Conservation (phyloP, 345 rosid genomes). For the Salix koriyanagi region DNA sequence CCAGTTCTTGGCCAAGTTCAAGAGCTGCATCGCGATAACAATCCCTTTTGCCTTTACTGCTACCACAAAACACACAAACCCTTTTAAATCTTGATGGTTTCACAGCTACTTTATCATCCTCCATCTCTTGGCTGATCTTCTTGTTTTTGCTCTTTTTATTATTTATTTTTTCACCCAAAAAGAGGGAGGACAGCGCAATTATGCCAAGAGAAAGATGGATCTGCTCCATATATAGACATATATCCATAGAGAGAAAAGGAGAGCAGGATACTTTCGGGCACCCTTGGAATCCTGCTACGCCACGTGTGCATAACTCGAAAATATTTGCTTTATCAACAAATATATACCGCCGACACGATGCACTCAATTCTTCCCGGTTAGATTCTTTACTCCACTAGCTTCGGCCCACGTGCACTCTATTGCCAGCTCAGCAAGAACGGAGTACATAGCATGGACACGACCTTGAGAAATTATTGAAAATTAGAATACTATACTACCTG, state of each 20-base stretch:
- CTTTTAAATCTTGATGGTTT: constrained; percentile 72
- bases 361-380: neutral
- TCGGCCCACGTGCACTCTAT: neutral
- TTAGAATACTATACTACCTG: neutral
- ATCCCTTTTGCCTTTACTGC: constrained; percentile 67
- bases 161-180: neutral
- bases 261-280: constrained; percentile 3
- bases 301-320: constrained; percentile 21
- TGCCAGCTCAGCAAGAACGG: neutral
- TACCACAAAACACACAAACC: constrained; percentile 91
- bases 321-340: constrained; percentile 8
- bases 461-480: neutral
- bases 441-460: neutral
- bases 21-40: constrained; percentile 76
- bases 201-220: constrained; percentile 18
- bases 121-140: constrained; percentile 11
- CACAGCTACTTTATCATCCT: constrained; percentile 19
- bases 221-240: constrained; percentile 20
- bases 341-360: constrained; percentile 27
- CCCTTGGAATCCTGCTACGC: constrained; percentile 21
- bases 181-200: constrained; percentile 8
- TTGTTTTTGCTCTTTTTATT: neutral
- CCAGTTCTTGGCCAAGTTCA: constrained; percentile 78
- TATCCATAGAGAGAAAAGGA: neutral
- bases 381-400: neutral